Percentiles rank a stretch among this genome's conserved stretches.
Evolutionary conservation across 495 filamentous ascomycete genomes (phyloP).

Genomic region (Penicillium manginii): DNA sequence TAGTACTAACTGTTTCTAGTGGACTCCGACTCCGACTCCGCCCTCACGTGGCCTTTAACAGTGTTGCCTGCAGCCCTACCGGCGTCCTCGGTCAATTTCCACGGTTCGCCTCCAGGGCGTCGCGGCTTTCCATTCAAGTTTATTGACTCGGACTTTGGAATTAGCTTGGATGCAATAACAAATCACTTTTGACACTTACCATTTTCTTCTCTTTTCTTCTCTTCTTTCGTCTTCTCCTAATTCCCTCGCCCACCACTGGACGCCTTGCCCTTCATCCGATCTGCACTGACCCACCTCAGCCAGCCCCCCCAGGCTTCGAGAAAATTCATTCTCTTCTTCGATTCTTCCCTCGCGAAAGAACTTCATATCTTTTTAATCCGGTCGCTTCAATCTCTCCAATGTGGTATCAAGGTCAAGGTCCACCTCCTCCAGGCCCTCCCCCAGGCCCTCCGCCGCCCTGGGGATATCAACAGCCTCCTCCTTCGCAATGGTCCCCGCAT

Average conservation of each 20-base stretch:
- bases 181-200: not conserved
- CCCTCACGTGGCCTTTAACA: not conserved
- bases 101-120: not conserved
- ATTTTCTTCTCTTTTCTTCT: not conserved
- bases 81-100: not conserved
- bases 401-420: conserved; percentile 31
- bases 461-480: conserved; percentile 29
- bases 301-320: not conserved
- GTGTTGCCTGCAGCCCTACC: conserved; percentile 26
- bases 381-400: conserved; percentile 12
- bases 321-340: conserved; percentile 3
- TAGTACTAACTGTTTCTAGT: too few species aligned
- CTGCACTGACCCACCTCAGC: conserved; percentile 11
- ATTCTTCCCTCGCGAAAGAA: not conserved
- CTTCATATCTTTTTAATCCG: not conserved
- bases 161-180: not conserved
- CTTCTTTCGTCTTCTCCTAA: not conserved
- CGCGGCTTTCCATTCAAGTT: not conserved
- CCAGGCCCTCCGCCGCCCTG: conserved; percentile 27
- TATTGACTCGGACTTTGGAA: not conserved
- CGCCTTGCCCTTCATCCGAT: conserved; percentile 2
- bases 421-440: conserved; percentile 26
- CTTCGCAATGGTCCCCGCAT: conserved; percentile 23
- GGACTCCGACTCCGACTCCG: too few species aligned
- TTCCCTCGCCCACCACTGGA: not conserved